Evolutionary conservation across 345 rosid species (phyloP), one percentile per base, ranked within the genome.

Genomic region (Pugionium dolabratum): DNA sequence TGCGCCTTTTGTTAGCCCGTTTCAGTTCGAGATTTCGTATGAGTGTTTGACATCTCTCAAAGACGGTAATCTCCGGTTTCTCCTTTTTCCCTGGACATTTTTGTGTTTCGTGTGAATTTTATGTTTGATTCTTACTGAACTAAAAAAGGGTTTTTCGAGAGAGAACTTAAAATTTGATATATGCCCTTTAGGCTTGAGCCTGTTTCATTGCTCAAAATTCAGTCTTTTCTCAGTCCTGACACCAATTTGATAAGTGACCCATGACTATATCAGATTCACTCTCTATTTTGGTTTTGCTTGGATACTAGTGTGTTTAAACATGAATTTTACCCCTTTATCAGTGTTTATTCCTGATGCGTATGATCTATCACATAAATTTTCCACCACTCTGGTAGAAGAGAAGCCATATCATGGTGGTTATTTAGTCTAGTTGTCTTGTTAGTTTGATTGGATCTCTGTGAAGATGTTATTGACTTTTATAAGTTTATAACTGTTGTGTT

Each of bases 21-120:
- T 91, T 65, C 94, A 86, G 84, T 91, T 91, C 79, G 96, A 88
- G 80, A 85, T 91, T 60, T 89, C 98, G 33, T 91, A 91, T 61
- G 98, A 91, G 80, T 89, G 98, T 69, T 79, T 91, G 77, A 76
- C 90, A 30, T 85, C 96, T 72, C 96, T 91, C 59, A 85, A 91
- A 80, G 95, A 91, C 60, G 96, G 96, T 89, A 80, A 18, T 18
- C 18, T 18, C 18, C 18, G 18, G 18, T 18, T 18, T 18, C 18
- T 18, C 18, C 18, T 18, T 18, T 18, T 18, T 18, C 18, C 18
- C 18, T 18, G 18, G 18, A 18, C 18, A 18, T 0, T 18, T 18
- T 18, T 18, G 18, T 18, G 18, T 18, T 18, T 18, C 18, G 18
- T 18, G 18, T 18, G 18, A 18, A 18, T 18, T 18, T 18, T 18